Percentiles rank a stretch among this genome's conserved stretches.
Evolutionary conservation across 1,284 basidiomycete species (phyloP).

Genomic region (Ceratobasidium sp.): DNA sequence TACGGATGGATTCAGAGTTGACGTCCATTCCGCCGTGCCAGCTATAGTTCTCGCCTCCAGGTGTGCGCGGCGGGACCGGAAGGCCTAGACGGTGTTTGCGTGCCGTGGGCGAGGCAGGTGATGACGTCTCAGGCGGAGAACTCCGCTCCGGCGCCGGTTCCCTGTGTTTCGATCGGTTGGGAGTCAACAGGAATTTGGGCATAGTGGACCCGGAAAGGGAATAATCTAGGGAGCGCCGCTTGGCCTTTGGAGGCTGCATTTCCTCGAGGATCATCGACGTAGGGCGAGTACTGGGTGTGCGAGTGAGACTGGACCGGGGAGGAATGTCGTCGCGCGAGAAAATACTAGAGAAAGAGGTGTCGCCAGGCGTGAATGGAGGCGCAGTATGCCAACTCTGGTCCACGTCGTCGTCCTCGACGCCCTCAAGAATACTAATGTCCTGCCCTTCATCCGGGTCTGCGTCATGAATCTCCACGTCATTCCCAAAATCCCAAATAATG

Average conservation of each 20-base stretch:
- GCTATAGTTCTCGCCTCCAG: slow-evolving; percentile 28
- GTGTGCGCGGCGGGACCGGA: slow-evolving; percentile 14
- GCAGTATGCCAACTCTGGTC: slow-evolving; percentile 41
- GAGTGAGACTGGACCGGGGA: slow-evolving; percentile 19
- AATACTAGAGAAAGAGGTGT: background rate
- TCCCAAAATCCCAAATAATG: slow-evolving; percentile 24
- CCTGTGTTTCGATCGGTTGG: slow-evolving; percentile 25
- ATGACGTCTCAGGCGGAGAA: slow-evolving; percentile 21
- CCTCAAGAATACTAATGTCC: slow-evolving; percentile 20
- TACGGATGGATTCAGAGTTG: slow-evolving; percentile 30
- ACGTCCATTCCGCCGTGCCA: slow-evolving; percentile 38
- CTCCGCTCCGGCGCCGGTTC: slow-evolving; percentile 37
- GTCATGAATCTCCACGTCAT: slow-evolving; percentile 38
- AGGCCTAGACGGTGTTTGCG: slow-evolving; percentile 30
- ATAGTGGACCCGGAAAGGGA: slow-evolving; percentile 4
- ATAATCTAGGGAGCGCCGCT: slow-evolving; percentile 41
- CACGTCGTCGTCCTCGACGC: slow-evolving; percentile 8
- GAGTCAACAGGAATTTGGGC: slow-evolving; percentile 40
- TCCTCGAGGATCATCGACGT: slow-evolving; percentile 22
- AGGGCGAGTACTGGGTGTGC: slow-evolving; percentile 37
- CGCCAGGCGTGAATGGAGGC: slow-evolving; percentile 14
- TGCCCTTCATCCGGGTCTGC: slow-evolving; percentile 31
- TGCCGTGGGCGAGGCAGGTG: slow-evolving; percentile 18
- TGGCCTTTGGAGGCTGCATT: slow-evolving; percentile 42
- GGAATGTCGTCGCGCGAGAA: slow-evolving; percentile 5